Conservation (phyloP, 2,329 filamentous ascomycete species). For the Mycosphaerella arachidis region DNA sequence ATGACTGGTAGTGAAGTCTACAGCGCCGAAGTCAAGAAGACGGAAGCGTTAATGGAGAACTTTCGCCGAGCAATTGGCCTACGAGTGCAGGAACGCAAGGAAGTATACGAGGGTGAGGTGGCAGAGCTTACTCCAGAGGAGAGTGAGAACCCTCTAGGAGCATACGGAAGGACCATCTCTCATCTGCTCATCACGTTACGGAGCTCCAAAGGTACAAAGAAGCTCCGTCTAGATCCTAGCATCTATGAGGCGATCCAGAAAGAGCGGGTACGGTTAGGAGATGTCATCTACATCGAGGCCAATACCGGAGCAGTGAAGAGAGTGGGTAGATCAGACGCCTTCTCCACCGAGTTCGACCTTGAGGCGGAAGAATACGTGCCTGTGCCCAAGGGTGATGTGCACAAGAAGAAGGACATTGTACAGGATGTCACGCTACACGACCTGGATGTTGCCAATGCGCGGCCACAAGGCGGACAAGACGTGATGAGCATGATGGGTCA, state of each 20-base stretch:
- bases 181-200: conserved; percentile 92
- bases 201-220: conserved; percentile 95
- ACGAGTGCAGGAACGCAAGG: conserved; percentile 96
- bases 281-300: conserved; percentile 98
- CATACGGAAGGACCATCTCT: conserved; percentile 95
- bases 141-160: conserved; percentile 92
- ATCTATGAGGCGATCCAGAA: conserved; percentile 99
- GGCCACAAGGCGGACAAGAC: conserved; percentile 94
- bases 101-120: conserved; percentile 98
- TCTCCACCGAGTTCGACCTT: conserved; percentile 96
- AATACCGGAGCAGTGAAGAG: conserved; percentile 98
- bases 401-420: conserved; percentile 99
- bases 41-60: conserved; percentile 98
- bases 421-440: conserved; percentile 98
- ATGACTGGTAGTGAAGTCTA: conserved; percentile 98
- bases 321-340: conserved; percentile 91
- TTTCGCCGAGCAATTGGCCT: conserved; percentile 94
- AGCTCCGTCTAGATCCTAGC: conserved; percentile 90
- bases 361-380: conserved; percentile 99
- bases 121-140: conserved; percentile 97
- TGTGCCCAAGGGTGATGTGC: conserved; percentile 96
- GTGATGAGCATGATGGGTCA: conserved; percentile 99
- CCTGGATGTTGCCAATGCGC: conserved; percentile 88
- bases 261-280: conserved; percentile 90
- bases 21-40: conserved; percentile 98